A percentile compares a stretch with the other conserved stretches of the same genome.
phyloP scores from a whole-genome alignment of 1,284 basidiomycete genomes.

The Moesziomyces sp. region DNA sequence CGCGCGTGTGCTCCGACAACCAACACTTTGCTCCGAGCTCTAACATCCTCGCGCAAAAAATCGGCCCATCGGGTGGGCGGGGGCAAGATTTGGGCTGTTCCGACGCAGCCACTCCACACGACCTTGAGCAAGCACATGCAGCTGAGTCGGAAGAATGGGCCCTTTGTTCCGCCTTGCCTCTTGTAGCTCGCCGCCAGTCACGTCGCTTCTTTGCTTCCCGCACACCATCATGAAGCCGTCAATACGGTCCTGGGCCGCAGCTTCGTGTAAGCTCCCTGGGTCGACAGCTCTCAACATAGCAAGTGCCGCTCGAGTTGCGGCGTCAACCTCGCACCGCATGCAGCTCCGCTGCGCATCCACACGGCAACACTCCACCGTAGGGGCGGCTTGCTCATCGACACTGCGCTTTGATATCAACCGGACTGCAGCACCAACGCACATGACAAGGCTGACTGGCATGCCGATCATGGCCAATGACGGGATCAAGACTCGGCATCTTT shows the following conservation, averaged over 20 bases:
- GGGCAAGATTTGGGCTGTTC: neutral
- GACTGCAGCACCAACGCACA: too few relatives aligned
- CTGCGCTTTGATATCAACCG: too few relatives aligned
- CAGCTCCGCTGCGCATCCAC: neutral
- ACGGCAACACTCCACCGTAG: too few relatives aligned
- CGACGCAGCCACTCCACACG: too few relatives aligned
- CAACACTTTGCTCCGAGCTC: neutral
- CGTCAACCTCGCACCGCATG: neutral
- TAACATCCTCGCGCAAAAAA: too few relatives aligned
- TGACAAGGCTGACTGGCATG: too few relatives aligned
- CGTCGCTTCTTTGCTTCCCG: neutral
- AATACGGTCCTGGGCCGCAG: constrained; percentile 7
- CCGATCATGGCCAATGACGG: too few relatives aligned
- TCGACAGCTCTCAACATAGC: neutral
- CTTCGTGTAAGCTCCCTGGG: neutral
- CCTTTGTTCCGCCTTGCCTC: neutral
- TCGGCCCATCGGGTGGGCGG: neutral
- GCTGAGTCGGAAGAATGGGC: too few relatives aligned
- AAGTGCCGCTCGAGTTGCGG: neutral
- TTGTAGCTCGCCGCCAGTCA: neutral
- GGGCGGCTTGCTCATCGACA: too few relatives aligned
- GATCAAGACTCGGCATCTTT: too few relatives aligned
- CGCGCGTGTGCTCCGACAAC: neutral
- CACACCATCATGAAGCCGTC: constrained; percentile 16
- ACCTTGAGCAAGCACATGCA: too few relatives aligned